Base-by-base conservation (phyloP, 2,329 filamentous ascomycete species). In the Ramularia endophylla region DNA sequence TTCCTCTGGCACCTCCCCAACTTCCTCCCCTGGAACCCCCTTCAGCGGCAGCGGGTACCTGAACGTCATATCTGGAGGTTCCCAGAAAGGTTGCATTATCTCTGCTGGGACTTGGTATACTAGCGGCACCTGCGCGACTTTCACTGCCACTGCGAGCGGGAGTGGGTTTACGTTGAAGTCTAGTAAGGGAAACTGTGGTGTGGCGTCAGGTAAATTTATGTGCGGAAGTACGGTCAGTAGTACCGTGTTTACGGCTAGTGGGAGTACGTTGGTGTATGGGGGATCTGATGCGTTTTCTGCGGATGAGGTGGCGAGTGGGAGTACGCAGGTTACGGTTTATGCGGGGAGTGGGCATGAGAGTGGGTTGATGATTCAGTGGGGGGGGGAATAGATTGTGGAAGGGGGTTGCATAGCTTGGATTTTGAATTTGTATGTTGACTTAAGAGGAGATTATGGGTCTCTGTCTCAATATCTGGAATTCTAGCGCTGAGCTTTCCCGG, bases 31-130 rank as follows among this genome's bases (percentile, higher is more conserved):
- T 4, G 57, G 58, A 7, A 51, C 43, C 0, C 67, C 75, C 0
- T 79, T 78, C 56, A 63, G 66, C n/a, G 80, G 80, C 1, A 71
- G 65, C 22, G 82, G 82, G 1, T 75, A 73, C 51, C 59, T 85
- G 29, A 73, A 80, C 40, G 78, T 82, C 3, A 56, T 70, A 18
- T 66, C 69, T 3, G 60, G 64, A 13, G 71, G 74, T 3, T 57
- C 56, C n/a, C 58, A 66, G 35, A 70, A 68, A 6, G 82, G 83
- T n/a, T 86, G 81, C 52, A 70, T 86, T 43, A 86, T 85, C 56
- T 73, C 73, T 41, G 69, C 64, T 8, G 83, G 83, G 0, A 77
- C 73, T 0, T 87, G 82, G 83, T 86, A 82, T 56, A 71, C 72
- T 0, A 72, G 69, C 1, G 81, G 81, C 2, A 82, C 80, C 0